These are phyloP conservation scores for Aspergillus persii DNA, from an alignment of 2,329 filamentous ascomycete genomes.

Conservation along the genomic window DNA sequence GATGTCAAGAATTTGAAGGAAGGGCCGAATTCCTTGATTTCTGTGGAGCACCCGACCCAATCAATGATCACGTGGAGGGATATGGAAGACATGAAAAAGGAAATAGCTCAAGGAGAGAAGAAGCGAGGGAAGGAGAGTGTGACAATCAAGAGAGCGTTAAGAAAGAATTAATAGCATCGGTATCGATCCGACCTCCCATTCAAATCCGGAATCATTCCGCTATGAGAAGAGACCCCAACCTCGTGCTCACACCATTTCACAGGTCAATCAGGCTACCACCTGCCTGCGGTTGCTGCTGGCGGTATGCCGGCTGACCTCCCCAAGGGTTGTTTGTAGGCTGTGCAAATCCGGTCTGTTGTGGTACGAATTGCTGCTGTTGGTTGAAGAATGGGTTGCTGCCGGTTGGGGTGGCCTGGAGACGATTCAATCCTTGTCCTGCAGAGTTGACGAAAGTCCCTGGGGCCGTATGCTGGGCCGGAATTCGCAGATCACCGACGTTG, in stretches of 20 bases:
- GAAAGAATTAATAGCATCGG: neutral
- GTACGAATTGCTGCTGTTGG: constrained; percentile 54
- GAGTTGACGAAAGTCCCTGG: constrained; percentile 97
- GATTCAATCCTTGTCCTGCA: constrained; percentile 74
- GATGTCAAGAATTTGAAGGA: neutral
- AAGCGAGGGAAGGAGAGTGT: neutral
- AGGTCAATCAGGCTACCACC: constrained; percentile 63
- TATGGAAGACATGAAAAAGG: neutral
- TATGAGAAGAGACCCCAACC: neutral
- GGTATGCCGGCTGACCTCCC: constrained; percentile 47
- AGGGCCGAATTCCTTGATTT: neutral
- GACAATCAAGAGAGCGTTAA: neutral
- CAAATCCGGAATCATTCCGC: neutral
- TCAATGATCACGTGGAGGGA: neutral
- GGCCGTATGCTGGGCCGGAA: constrained; percentile 93
- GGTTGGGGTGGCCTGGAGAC: constrained; percentile 65
- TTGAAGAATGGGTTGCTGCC: constrained; percentile 89
- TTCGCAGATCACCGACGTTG: constrained; percentile 92
- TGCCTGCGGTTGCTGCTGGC: constrained; percentile 45
- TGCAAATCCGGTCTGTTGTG: constrained; percentile 46
- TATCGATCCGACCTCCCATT: neutral
- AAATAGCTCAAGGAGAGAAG: neutral
- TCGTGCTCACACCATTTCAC: constrained; percentile 25
- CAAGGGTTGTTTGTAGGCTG: constrained; percentile 55
- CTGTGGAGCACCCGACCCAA: neutral